Base-by-base conservation (phyloP, 768 basidiomycete species). In the Suillus subaureus region DNA sequence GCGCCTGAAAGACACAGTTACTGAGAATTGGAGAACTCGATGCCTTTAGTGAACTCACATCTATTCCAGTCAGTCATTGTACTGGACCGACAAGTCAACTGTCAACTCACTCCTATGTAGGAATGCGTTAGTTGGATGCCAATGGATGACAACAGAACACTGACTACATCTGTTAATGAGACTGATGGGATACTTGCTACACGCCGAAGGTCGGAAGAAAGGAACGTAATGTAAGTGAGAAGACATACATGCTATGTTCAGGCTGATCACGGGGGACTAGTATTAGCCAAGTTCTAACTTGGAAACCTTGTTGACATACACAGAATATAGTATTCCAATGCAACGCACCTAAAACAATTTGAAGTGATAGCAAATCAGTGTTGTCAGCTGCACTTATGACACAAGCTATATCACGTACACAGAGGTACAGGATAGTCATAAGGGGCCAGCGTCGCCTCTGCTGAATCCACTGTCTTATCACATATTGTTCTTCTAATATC, bases 401-500 rank as follows among this genome's bases (percentile, higher is more conserved):
- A 55, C 31, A 3, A n/a, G 55, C 6, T 16, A 18, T 26, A 26
- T 35, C 13, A 57, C 35, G 37, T 26, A 57, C 56, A 23, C 7
- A 39, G 15, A 57, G 8, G 2, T 57, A 57, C 8, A 57, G 37
- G n/a, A 57, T 1, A 57, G n/a, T 37, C 56, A 39, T 58, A 2
- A 58, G 8, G 23, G 56, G 26, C 37, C 56, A 58, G 56, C 56
- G 56, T 26, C 37, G 56, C 37, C 23, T 58, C 56, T 58, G 35
- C n/a, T 1, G 7, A 37, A 56, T 23, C 7, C n/a, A 15, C n/a
- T 16, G 13, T 23, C 12, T 23, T 37, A 15, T 37, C n/a, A 26
- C 23, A 7, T 23, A 15, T 37, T 15, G 6, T 35, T 23, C 35
- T 37, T 37, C n/a, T 23, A 5, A 4, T 23, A 57, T 23, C 7